Percentiles rank a stretch among this genome's conserved stretches.
Evolutionary conservation across 83 land plant genomes (phyloP).

Genomic region (Picea mariana): DNA sequence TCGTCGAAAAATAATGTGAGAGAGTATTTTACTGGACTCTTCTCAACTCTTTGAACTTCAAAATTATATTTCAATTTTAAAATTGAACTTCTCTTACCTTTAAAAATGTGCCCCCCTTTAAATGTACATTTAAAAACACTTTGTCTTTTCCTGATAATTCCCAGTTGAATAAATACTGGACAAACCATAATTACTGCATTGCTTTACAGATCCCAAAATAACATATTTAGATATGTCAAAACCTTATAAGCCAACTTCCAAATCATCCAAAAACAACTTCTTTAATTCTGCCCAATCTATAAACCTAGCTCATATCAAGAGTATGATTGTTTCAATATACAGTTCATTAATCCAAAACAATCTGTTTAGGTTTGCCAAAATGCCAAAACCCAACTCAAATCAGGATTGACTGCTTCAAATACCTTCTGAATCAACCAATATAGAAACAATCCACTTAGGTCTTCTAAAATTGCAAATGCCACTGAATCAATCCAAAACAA

Average conservation of each 20-base stretch:
- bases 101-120: too few species aligned
- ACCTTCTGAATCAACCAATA: too few species aligned
- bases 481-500: too few species aligned
- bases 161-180: too few species aligned
- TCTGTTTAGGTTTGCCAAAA: not conserved
- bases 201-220: conserved; percentile 2
- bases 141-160: too few species aligned
- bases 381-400: not conserved
- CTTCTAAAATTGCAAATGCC: too few species aligned
- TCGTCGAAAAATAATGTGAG: too few species aligned
- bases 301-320: not conserved
- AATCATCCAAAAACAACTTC: not conserved
- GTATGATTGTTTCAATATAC: not conserved
- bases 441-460: too few species aligned
- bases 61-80: too few species aligned
- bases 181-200: not conserved
- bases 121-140: too few species aligned
- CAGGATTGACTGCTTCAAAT: not conserved
- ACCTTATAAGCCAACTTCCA: not conserved
- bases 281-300: not conserved
- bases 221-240: not conserved
- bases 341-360: not conserved
- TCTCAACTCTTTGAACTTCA: rapidly evolving
- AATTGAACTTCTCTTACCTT: too few species aligned
- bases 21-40: too few species aligned